Base-by-base conservation (phyloP, 2,329 filamentous ascomycete genomes). In the Calycina marina region DNA sequence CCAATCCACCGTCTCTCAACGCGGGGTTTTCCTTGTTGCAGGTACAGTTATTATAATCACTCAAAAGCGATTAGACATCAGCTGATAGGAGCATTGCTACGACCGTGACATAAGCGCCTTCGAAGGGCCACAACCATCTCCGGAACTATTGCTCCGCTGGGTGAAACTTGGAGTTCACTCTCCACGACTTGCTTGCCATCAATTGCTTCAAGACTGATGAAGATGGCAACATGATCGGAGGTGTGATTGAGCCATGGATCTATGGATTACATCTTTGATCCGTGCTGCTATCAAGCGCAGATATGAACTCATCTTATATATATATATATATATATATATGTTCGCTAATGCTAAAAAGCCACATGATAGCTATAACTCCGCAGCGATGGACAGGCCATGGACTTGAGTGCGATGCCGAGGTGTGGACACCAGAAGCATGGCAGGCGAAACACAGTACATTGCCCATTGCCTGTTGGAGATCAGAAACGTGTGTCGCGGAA, bases 231-330 rank as follows among this genome's bases (percentile, higher is more conserved):
- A 60, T 61, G 0, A 62, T 79, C 14, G 77, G 77, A 5, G 77
- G 79, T 20, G 76, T 83, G 0, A 83, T 83, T 36, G 77, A 82
- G 55, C 77, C 77, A 0, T 83, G 76, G 74, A 81, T 82, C 74
- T 78, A 22, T 22, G 20, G 8, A 22, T 22, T 16, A 72, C 73
- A 0, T 67, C 66, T 0, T 53, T 76, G 1, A 59, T 83, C 10
- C 67, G 77, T 11, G 63, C 64, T 32, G 64, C 73, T 1, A 80
- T 84, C 51, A 73, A 74, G 53, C 65, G 78, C 5, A 65, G 77
- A 18, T 83, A 84, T 47, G 74, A 76, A 40, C 59, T 83, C 33
- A 67, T 83, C 6, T 77, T 78, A 0, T 83, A 81, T 49, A 63
- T 78, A 5, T 83, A 83, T 49, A 63, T 78, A 5, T 83, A 83